Evolutionary conservation across 257 asterid genomes (phyloP), one percentile per base, ranked within the genome.

Genomic region (Lavandula angustifolia): DNA sequence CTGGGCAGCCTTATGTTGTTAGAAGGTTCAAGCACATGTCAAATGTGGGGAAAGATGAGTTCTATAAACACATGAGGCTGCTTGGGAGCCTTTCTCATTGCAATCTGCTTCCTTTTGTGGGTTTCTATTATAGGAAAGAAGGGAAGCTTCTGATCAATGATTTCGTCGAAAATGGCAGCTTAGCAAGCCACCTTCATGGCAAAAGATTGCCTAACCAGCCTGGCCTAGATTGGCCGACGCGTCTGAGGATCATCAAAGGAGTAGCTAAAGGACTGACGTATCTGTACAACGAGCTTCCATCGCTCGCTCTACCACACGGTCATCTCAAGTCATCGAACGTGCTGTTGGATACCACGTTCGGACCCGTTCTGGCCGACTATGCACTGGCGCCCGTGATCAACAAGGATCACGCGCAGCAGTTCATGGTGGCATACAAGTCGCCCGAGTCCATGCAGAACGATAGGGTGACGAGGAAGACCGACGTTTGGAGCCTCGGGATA

Each of bases 291-390:
- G 94, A 92, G 96, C 84, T 92, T 6, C 95, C 89, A 4, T 78
- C 84, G 69, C 69, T 89, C 31, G 65, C 42, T 7, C 70, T 83
- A n/a, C 80, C 97, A 4, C 95, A 92, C 60, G 96, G 91, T 38
- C 98, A 92, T 76, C 67, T 89, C 29, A 92, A 89, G 60, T 85
- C 96, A 13, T 85, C 98, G 0, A 92, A 92, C 44, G 97, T 92
- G 31, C 88, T 92, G 5, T 53, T 92, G 8, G 94, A 85, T 2
- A 37, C 37, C 29, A 55, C 48, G 3, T 69, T 64, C 9, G 82
- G 74, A 29, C 78, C 92, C 7, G 41, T 85, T 4, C 65, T 88
- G 3, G 68, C 82, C 3, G 92, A 88, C 46, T 88, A 82, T 27
- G 88, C 80, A 0, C 76, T 84, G 5, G 63, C 71, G 0, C 86